Evolutionary conservation across 2,329 filamentous ascomycete genomes (phyloP).

Genomic region (Trichoderma cornu-damae): DNA sequence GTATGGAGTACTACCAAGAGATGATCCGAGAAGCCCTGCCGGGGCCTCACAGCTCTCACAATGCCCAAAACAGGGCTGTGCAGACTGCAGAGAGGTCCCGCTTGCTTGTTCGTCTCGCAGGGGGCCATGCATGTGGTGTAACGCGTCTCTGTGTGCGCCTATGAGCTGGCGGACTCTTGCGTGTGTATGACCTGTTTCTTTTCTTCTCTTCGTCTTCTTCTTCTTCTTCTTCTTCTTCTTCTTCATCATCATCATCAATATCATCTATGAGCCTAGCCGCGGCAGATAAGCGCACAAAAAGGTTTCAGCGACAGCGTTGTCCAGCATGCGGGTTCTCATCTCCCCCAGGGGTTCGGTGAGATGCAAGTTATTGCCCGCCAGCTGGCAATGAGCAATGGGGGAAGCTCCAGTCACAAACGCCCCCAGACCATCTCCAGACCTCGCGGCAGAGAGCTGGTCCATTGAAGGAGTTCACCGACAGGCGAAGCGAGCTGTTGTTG

Average conservation of each 20-base stretch:
- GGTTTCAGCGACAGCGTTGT: background rate
- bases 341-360: too few relatives aligned
- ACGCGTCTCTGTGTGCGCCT: background rate
- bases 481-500: background rate
- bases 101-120: background rate
- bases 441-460: background rate
- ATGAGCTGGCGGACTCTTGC: conserved; percentile 13
- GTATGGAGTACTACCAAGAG: background rate
- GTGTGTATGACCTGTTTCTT: conserved; percentile 8
- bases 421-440: background rate
- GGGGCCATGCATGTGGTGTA: background rate
- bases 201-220: background rate
- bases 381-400: background rate
- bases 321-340: background rate
- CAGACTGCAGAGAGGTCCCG: background rate
- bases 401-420: background rate
- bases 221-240: too few relatives aligned
- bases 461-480: background rate
- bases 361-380: background rate
- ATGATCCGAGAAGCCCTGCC: background rate
- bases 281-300: too few relatives aligned
- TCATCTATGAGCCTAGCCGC: too few relatives aligned
- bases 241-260: too few relatives aligned
- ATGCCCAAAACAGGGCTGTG: background rate
- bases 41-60: too few relatives aligned